A percentile compares a stretch with the other conserved stretches of the same genome.
Evolutionary conservation across 225 moss, liverwort and hornwort species (phyloP).

Genomic region (Bryoerythrophyllum caledonicum): DNA sequence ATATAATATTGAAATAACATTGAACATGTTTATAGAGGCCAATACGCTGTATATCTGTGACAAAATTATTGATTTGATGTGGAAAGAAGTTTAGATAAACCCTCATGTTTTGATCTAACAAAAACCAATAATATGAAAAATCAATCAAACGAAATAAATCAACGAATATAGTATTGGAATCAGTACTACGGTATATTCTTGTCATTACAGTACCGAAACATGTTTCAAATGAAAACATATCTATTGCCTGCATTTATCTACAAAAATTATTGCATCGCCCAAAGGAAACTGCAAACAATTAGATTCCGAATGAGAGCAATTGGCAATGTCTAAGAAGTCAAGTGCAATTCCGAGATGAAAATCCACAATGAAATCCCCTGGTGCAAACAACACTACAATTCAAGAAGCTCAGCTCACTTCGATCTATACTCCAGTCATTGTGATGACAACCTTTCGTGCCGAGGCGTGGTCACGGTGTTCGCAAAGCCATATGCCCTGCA

Average conservation of each 20-base stretch:
- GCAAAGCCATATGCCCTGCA: conserved; percentile 95
- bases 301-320: not conserved
- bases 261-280: not conserved
- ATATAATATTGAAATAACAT: too few relatives aligned
- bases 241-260: not conserved
- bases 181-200: too few relatives aligned
- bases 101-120: too few relatives aligned
- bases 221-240: not conserved
- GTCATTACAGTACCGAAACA: too few relatives aligned
- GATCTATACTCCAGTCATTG: conserved; percentile 74
- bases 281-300: not conserved
- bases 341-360: not conserved
- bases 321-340: not conserved
- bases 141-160: too few relatives aligned
- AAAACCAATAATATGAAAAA: too few relatives aligned
- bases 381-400: conserved; percentile 2
- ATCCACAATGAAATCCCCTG: conserved; percentile 11
- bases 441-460: conserved; percentile 81
- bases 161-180: too few relatives aligned
- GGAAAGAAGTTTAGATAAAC: too few relatives aligned
- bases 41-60: too few relatives aligned
- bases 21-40: too few relatives aligned
- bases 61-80: too few relatives aligned
- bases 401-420: not conserved
- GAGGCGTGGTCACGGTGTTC: conserved; percentile 93